Base-by-base conservation (phyloP, 768 basidiomycete genomes). In the Amanita thiersii region DNA sequence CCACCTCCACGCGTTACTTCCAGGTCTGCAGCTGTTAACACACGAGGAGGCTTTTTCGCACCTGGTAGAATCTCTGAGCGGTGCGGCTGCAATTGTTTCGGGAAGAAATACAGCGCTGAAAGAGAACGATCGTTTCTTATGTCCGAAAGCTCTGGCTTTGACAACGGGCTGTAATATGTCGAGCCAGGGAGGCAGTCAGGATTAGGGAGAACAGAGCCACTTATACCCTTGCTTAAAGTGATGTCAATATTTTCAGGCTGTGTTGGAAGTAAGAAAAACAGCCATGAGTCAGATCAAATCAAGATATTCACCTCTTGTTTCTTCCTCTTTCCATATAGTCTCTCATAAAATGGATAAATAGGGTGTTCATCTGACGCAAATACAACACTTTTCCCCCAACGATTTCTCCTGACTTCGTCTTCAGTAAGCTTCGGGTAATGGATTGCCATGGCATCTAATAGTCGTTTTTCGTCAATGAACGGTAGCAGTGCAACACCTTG, bases 401-500 rank as follows among this genome's bases (percentile, higher is more conserved):
- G 70, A 59, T 99, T 99, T 41, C 96, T 73, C 37, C 68, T 67
- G n/a, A 72, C 63, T 62, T 99, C 93, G 7, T 86, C 88, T 44
- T 88, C 84, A 0, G 74, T 75, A 33, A 99, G 70, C 35, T 76
- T 77, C 38, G 69, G 62, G 56, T 84, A 84, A 47, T 66, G 70
- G 9, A 68, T 58, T 5, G 69, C 74, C 84, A 99, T 90, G 3
- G 92, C 89, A 24, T 77, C 81, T 40, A 98, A 65, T 18, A 99
- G 64, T 24, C 92, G 76, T 42, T 72, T 73, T 57, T 81, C 72
- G 55, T 98, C 88, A 48, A 99, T 98, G 68, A 98, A 99, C 0
- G 96, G 93, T 15, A 99, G 68, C 6, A 99, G 68, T 0, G 96
- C 93, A 43, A 99, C 91, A 40, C 96, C 96, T 61, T 99, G 94